Evolutionary conservation across 176 grass and related monocot genomes (phyloP), one percentile per base, ranked within the genome.

Genomic region (Musa beccarii): DNA sequence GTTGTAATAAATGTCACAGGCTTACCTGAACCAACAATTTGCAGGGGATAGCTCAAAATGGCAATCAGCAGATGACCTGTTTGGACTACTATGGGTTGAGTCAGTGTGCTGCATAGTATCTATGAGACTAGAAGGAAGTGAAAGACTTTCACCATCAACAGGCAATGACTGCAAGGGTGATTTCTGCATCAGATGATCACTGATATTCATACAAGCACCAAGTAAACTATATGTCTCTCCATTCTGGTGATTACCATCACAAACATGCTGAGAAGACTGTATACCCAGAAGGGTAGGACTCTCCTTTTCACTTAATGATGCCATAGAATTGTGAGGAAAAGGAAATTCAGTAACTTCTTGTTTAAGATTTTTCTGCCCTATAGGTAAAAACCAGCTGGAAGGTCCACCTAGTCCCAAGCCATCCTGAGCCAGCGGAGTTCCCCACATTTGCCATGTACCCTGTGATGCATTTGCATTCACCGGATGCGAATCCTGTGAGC

Each of bases 361-460:
- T 72, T 73, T 81, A 66, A 75, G 80, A 61, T 78, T 88, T 80
- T 87, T 81, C 24, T 59, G 52, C 9, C 53, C 78, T 51, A 52
- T 68, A 49, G 85, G 63, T 56, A 69, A 75, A 85, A 88, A 79
- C 87, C 93, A 90, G 69, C 82, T 65, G 49, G 61, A 68, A 71
- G 85, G 67, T 81, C 89, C 79, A 79, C 85, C 90, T 49, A 92
- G 80, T 63, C 82, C 84, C 55, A 97, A 79, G 50, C 66, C 85
- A 63, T 97, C 84, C 8, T 97, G 87, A 68, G 89, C 89, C 49
- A 92, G 84, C 57, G 93, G 87, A 1, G 90, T 86, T 67, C 85
- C 74, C 93, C 93, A 97, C 81, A 92, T 83, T 82, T 90, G 87
- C 93, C 93, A 96, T 66, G 87, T 83, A 63, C 88, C 91, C 20